Evolutionary conservation across 495 filamentous ascomycete species (phyloP).

Genomic region (Beverwykella pulmonaria): DNA sequence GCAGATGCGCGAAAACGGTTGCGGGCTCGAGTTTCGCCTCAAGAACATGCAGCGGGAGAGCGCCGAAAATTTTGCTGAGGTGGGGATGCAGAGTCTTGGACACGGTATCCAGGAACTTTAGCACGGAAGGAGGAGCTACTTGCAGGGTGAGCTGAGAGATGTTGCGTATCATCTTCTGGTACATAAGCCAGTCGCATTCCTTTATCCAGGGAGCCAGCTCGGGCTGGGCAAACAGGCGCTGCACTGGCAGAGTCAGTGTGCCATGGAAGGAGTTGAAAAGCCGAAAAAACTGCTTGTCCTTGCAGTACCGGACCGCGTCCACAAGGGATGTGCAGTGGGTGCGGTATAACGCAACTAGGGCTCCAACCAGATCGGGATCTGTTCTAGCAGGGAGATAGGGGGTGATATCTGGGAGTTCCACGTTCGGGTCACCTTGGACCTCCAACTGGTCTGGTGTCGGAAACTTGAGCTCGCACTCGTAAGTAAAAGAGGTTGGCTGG

Average conservation of each 20-base stretch:
- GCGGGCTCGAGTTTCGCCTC: constrained; percentile 85
- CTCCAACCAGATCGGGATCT: constrained; percentile 79
- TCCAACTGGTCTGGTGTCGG: constrained; percentile 54
- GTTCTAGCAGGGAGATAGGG: constrained; percentile 73
- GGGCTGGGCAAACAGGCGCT: constrained; percentile 84
- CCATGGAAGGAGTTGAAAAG: constrained; percentile 96
- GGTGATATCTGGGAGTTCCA: constrained; percentile 77
- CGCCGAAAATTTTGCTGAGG: constrained; percentile 76
- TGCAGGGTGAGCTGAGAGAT: constrained; percentile 82
- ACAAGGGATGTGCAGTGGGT: constrained; percentile 94
- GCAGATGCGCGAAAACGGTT: constrained; percentile 79
- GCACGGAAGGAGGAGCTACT: constrained; percentile 79
- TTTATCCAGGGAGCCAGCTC: constrained; percentile 89
- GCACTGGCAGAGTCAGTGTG: constrained; percentile 94
- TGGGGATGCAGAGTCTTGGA: constrained; percentile 76
- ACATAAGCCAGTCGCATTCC: constrained; percentile 92
- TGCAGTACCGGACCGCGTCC: constrained; percentile 92
- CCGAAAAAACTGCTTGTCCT: constrained; percentile 90
- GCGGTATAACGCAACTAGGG: constrained; percentile 81
- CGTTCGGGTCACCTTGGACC: constrained; percentile 57
- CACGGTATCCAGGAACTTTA: constrained; percentile 82
- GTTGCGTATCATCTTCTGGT: constrained; percentile 93
- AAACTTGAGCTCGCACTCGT: constrained; percentile 67
- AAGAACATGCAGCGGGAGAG: constrained; percentile 79
- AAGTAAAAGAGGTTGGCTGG: constrained; percentile 34